These are phyloP conservation scores for Ustilago curta DNA, from an alignment of 1,284 basidiomycete genomes.

Conservation along the genomic window DNA sequence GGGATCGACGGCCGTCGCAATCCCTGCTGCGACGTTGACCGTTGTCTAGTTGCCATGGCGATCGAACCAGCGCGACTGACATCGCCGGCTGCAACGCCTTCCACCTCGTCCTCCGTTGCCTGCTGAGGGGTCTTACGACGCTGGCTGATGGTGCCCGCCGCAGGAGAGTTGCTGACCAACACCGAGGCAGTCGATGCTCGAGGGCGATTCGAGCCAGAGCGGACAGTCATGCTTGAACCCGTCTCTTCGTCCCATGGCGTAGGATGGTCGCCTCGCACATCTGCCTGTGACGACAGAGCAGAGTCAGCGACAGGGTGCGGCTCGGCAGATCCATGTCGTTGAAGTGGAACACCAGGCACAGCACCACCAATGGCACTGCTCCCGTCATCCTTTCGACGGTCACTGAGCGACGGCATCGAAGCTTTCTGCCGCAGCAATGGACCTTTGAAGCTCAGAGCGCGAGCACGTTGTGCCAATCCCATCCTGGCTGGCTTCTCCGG, in stretches of 20 bases:
- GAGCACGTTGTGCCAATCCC: conserved; percentile 39
- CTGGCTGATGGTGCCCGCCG: conserved; percentile 54
- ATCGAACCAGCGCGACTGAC: neutral
- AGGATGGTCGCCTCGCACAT: conserved; percentile 17
- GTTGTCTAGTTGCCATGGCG: conserved; percentile 30
- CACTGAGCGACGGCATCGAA: conserved; percentile 39
- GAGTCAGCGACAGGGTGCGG: conserved; percentile 9
- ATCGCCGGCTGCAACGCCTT: conserved; percentile 7
- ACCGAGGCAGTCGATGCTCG: conserved; percentile 36
- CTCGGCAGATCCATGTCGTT: conserved; percentile 18
- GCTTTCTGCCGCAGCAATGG: conserved; percentile 38
- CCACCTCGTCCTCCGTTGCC: conserved; percentile 9
- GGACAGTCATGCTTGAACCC: conserved; percentile 11
- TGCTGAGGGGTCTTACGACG: conserved; percentile 32
- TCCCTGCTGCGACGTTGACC: conserved; percentile 56
- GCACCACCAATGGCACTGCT: conserved; percentile 1
- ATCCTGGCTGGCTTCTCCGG: conserved; percentile 33
- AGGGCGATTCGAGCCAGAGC: conserved; percentile 24
- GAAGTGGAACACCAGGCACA: conserved; percentile 4
- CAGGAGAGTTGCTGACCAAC: conserved; percentile 35
- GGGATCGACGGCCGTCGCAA: conserved; percentile 53
- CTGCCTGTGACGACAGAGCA: neutral
- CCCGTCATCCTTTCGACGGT: conserved; percentile 26
- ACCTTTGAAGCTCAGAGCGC: conserved; percentile 46
- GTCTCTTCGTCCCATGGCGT: conserved; percentile 31